Evolutionary conservation across 2,329 filamentous ascomycete species (phyloP).

Genomic region (Calonectria pteridis): DNA sequence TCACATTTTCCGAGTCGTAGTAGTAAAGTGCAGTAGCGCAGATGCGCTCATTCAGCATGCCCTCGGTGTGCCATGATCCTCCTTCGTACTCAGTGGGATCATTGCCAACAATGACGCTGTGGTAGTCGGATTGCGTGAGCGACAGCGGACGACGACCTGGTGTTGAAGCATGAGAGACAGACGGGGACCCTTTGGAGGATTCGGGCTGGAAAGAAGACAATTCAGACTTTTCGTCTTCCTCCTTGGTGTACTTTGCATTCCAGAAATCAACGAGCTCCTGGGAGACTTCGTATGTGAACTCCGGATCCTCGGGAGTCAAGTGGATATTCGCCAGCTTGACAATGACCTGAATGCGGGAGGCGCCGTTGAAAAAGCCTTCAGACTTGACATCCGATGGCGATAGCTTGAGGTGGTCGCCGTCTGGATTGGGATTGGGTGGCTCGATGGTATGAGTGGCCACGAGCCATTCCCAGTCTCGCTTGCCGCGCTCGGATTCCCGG

Average conservation of each 20-base stretch:
- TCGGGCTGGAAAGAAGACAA: not conserved
- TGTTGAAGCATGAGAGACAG: not conserved
- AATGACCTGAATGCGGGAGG: constrained; percentile 67
- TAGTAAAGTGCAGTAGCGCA: constrained; percentile 73
- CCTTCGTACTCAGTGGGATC: constrained; percentile 55
- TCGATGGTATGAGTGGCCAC: constrained; percentile 39
- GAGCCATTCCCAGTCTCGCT: constrained; percentile 47
- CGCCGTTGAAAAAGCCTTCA: constrained; percentile 45
- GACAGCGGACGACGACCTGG: not conserved
- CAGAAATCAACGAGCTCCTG: constrained; percentile 3
- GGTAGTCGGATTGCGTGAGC: not conserved
- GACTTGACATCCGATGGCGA: constrained; percentile 41
- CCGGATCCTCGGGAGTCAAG: constrained; percentile 69
- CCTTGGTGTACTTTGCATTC: not conserved
- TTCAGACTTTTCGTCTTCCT: not conserved
- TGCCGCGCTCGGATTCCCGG: constrained; percentile 33
- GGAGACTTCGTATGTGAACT: not conserved
- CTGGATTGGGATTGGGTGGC: constrained; percentile 27
- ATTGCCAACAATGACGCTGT: not conserved
- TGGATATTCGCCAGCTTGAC: constrained; percentile 73
- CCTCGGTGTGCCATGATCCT: constrained; percentile 68
- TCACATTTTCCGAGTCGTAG: constrained; percentile 71
- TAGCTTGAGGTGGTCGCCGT: constrained; percentile 16
- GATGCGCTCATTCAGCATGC: constrained; percentile 73
- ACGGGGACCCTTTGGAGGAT: not conserved